phyloP scores from a whole-genome alignment of 2,329 filamentous ascomycete species.

The Colletotrichum camelliae region DNA sequence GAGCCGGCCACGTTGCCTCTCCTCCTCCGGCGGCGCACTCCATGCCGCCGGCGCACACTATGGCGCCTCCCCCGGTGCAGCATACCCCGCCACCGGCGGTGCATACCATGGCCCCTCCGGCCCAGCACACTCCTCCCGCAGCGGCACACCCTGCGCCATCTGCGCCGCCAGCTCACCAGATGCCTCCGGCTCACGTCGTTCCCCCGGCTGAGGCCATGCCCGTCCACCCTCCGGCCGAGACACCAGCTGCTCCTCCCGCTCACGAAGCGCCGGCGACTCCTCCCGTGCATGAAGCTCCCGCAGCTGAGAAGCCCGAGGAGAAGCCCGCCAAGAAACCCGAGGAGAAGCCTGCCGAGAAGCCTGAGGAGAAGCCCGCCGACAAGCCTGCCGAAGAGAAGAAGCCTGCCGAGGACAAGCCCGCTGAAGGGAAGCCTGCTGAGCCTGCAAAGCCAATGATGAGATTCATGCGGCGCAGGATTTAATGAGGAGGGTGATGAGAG shows the following conservation, averaged over 20 bases:
- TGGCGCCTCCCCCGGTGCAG: neutral
- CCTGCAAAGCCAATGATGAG: constrained; percentile 9
- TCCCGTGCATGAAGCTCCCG: neutral
- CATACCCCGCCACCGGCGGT: neutral
- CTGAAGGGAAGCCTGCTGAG: neutral
- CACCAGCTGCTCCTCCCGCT: neutral
- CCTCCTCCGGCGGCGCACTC: neutral
- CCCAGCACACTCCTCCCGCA: neutral
- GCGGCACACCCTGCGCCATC: neutral
- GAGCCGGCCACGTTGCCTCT: neutral
- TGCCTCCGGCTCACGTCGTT: neutral
- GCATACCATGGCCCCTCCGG: neutral
- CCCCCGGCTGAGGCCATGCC: constrained; percentile 6
- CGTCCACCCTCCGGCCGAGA: neutral
- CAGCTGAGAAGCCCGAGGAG: neutral
- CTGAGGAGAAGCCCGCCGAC: neutral
- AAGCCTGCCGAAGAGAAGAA: neutral
- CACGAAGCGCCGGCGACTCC: neutral
- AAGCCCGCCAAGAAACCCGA: neutral
- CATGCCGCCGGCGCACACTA: neutral
- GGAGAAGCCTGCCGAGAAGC: neutral
- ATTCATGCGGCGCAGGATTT: neutral
- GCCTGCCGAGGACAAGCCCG: neutral
- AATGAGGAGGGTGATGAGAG: neutral
- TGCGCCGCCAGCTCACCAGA: neutral